Evolutionary conservation across 1,284 basidiomycete species (phyloP).

Genomic region (Tilletia horrida): DNA sequence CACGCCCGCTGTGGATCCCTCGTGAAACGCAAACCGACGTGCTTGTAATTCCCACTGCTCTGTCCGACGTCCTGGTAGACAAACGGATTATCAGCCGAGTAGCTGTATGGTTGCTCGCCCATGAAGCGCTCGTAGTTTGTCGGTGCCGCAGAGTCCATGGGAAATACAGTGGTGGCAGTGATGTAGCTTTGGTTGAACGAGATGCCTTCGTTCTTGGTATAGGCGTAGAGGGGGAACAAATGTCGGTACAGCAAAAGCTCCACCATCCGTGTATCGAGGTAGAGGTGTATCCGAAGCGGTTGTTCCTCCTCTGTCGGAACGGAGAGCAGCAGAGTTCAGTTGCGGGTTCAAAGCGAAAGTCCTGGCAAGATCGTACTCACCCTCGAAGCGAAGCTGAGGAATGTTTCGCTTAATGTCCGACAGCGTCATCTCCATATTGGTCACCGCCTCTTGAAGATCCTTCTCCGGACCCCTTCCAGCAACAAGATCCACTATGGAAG

Average conservation of each 20-base stretch:
- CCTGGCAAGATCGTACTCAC: slow-evolving; percentile 10
- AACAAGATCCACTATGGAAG: slow-evolving; percentile 23
- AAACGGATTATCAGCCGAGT: slow-evolving; percentile 13
- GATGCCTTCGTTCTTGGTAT: slow-evolving; percentile 15
- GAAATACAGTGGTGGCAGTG: slow-evolving; percentile 20
- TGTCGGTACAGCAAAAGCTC: slow-evolving; percentile 34
- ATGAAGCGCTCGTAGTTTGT: slow-evolving; percentile 38
- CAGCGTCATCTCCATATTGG: slow-evolving; percentile 36
- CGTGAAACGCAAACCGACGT: slow-evolving; percentile 30
- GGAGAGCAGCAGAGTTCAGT: too few species aligned
- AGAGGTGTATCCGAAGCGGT: slow-evolving; percentile 35
- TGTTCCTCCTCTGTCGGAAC: slow-evolving; percentile 25
- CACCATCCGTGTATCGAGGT: slow-evolving; percentile 32
- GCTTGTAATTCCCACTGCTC: not conserved
- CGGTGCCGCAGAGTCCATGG: slow-evolving; percentile 27
- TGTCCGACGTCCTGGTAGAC: not conserved
- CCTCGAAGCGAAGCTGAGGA: slow-evolving; percentile 30
- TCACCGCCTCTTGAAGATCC: slow-evolving; percentile 40
- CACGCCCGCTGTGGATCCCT: slow-evolving; percentile 36
- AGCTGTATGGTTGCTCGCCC: slow-evolving; percentile 21
- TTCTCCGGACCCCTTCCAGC: slow-evolving; percentile 35
- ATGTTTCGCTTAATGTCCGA: slow-evolving; percentile 33
- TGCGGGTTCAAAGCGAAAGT: too few species aligned
- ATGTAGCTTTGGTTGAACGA: slow-evolving; percentile 32
- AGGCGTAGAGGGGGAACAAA: slow-evolving; percentile 24